These are phyloP conservation scores for Anacardium occidentale DNA, from an alignment of 345 rosid species.

Conservation along the genomic window DNA sequence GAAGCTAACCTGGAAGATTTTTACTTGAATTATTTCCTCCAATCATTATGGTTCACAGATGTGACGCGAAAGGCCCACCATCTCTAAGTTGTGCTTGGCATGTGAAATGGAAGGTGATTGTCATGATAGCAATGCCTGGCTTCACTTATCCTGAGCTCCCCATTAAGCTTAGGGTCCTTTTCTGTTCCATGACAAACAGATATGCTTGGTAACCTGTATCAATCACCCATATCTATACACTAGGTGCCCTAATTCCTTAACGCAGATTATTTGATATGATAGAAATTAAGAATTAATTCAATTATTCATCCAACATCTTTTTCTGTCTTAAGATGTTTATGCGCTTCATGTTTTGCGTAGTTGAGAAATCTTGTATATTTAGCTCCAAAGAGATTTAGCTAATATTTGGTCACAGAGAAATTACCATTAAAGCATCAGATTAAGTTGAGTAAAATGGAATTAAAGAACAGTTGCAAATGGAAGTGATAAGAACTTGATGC, in stretches of 20 bases:
- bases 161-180: constrained; percentile 7
- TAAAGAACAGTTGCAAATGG: neutral
- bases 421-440: neutral
- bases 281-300: neutral
- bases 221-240: neutral
- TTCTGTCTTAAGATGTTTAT: neutral
- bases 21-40: neutral
- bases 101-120: constrained; percentile 17
- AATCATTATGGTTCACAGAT: constrained; percentile 6
- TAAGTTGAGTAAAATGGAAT: neutral
- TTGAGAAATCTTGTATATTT: neutral
- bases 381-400: neutral
- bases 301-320: neutral
- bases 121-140: constrained; percentile 6
- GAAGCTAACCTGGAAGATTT: constrained; percentile 1
- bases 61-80: constrained; percentile 14
- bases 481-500: neutral
- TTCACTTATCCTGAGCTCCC: constrained; percentile 1
- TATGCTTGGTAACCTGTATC: neutral
- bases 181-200: neutral
- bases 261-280: neutral
- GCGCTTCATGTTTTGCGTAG: neutral
- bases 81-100: constrained; percentile 14
- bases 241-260: neutral
- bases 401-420: neutral